phyloP scores from a whole-genome alignment of 202 grass and related monocot species.

The Bolboschoenoplectus hybrid region DNA sequence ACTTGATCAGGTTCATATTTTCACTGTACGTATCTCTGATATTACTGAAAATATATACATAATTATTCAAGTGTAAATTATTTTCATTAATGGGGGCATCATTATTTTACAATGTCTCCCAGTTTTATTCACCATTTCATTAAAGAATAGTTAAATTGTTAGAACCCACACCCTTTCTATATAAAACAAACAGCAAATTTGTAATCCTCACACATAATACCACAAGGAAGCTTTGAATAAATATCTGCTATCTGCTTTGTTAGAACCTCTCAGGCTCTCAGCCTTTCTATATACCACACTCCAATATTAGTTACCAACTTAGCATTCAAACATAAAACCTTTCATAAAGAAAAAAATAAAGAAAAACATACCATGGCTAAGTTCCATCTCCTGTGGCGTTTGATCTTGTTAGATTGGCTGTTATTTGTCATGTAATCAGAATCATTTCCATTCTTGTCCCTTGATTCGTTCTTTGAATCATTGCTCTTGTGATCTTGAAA shows the following conservation, averaged over 20 bases:
- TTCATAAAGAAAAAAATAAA: neutral
- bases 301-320: neutral
- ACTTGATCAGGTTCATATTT: neutral
- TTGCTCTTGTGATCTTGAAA: constrained; percentile 67
- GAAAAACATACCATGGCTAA: constrained; percentile 58
- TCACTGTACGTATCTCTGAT: constrained; percentile 6
- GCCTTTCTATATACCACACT: neutral
- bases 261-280: constrained; percentile 9
- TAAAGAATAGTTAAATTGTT: neutral
- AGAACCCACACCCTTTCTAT: no score
- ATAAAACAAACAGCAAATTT: neutral
- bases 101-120: neutral
- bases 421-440: constrained; percentile 57
- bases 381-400: constrained; percentile 94
- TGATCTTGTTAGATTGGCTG: constrained; percentile 75
- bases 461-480: constrained; percentile 67
- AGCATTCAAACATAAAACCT: neutral
- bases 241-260: constrained; percentile 8
- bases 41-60: neutral
- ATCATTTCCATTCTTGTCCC: constrained; percentile 60
- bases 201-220: neutral
- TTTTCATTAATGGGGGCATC: neutral
- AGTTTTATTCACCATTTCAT: constrained; percentile 6
- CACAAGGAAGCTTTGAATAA: constrained; percentile 17
- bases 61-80: neutral